Conservation (phyloP, 2,329 filamentous ascomycete species). For the Penicillium olsonii region DNA sequence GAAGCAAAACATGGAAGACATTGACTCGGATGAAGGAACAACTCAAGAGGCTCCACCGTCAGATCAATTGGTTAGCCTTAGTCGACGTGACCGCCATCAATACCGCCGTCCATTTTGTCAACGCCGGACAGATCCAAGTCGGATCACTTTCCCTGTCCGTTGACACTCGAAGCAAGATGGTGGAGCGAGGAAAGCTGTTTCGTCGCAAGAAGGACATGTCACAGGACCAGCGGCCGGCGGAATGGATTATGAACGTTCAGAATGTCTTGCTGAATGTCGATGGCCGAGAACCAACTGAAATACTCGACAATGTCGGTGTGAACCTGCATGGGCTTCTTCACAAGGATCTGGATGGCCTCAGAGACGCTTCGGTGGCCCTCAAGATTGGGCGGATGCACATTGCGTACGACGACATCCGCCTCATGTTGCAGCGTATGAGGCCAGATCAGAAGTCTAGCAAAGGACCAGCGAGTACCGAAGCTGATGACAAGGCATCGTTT, state of each 20-base stretch:
- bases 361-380: conserved; percentile 84
- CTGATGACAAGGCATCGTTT: conserved; percentile 63
- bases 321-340: conserved; percentile 92
- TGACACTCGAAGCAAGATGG: conserved; percentile 87
- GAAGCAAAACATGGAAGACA: conserved; percentile 75
- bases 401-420: conserved; percentile 80
- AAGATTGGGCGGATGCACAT: conserved; percentile 90
- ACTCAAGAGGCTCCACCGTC: conserved; percentile 81
- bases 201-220: conserved; percentile 70
- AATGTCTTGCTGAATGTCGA: conserved; percentile 88
- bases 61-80: conserved; percentile 84
- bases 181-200: conserved; percentile 86
- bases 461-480: conserved; percentile 42
- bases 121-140: conserved; percentile 81
- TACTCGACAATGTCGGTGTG: conserved; percentile 82
- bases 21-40: conserved; percentile 78
- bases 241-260: conserved; percentile 87
- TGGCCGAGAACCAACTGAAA: conserved; percentile 78
- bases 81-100: conserved; percentile 86
- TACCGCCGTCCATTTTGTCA: conserved; percentile 72
- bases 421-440: conserved; percentile 38
- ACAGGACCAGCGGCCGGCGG: conserved; percentile 71
- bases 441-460: conserved; percentile 37
- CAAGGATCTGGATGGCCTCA: conserved; percentile 79
- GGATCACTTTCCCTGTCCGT: conserved; percentile 83